Evolutionary conservation across 2,329 filamentous ascomycete genomes (phyloP), one percentile per base, ranked within the genome.

Genomic region (Raffaelea arxii): DNA sequence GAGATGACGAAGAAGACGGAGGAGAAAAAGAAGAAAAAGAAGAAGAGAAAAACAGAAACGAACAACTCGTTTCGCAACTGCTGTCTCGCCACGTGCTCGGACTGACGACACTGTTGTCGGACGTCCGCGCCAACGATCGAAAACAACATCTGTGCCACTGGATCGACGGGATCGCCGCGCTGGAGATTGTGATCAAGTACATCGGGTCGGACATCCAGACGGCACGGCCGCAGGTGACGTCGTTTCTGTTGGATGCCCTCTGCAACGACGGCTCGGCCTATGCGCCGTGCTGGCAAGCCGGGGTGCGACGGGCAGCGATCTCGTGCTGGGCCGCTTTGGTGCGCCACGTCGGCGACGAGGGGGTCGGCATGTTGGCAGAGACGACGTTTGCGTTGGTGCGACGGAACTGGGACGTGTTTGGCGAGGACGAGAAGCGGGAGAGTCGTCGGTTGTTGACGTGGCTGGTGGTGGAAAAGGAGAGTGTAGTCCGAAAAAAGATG

Each of bases 181-280:
- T 98, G 59, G 85, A 88, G 54, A 87, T 94, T 59, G 86, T 98
- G 77, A 84, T 96, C 43, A 78, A 72, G 46, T 70, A 94, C 42
- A 85, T 86, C 39, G 83, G 80, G 56, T 72, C 73, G 3, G 81
- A 86, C 57, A 79, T 90, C 25, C 82, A 80, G 50, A 80, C 84
- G 55, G 92, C 87, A 43, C 72, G 95, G 36, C 91, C 92, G 21
- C 91, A 96, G 70, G 91, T 97, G 47, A 88, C 88, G 54, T 89
- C 91, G n/a, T 96, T 87, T 59, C 70, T 98, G 12, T 80, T 94
- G 51, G 89, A 88, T 21, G 89, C 89, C 0, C 75, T 97, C 49
- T 75, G 84, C 16, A 78, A 85, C 43, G 73, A 81, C 39, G 76
- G 83, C 4, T 16, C 19, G 2, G 46, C 21, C 12, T 46, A 48